Percentiles rank a stretch among this genome's conserved stretches.
These are phyloP conservation scores for Chytriomyces hyalinus DNA, from an alignment of 192 early-diverging fungal species.

Conservation along the genomic window DNA sequence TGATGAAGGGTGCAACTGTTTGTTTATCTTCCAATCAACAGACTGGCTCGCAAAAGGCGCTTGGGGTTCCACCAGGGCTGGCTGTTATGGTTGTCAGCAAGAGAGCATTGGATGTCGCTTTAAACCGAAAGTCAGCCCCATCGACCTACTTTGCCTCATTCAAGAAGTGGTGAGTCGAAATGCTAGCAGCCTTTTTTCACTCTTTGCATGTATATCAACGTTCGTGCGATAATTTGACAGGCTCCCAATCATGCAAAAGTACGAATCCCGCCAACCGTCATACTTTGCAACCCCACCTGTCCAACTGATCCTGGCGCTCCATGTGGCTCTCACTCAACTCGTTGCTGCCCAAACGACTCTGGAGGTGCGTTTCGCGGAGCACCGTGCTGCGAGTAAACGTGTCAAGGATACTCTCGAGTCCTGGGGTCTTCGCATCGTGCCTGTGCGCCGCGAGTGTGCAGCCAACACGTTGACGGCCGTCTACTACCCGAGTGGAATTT, in stretches of 20 bases:
- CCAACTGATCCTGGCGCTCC: constrained; percentile 87
- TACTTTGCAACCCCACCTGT: constrained; percentile 99
- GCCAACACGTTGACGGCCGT: constrained; percentile 58
- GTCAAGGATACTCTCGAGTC: constrained; percentile 74
- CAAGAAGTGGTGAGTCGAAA: constrained; percentile 72
- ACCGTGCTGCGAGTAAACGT: constrained; percentile 70
- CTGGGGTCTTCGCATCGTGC: constrained; percentile 77
- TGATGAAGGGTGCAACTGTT: neutral
- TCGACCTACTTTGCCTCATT: constrained; percentile 90
- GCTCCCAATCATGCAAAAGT: constrained; percentile 93
- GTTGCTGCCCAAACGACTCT: constrained; percentile 64
- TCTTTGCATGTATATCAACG: neutral
- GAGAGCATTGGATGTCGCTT: constrained; percentile 71
- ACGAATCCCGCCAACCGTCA: constrained; percentile 87
- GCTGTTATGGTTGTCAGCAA: constrained; percentile 85
- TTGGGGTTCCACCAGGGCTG: constrained; percentile 93
- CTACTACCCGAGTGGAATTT: constrained; percentile 86
- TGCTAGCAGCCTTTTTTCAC: neutral
- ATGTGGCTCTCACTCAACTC: constrained; percentile 81
- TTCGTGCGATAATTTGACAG: constrained; percentile 4
- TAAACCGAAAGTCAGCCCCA: constrained; percentile 76
- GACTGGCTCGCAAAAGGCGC: constrained; percentile 93
- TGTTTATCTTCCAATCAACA: neutral
- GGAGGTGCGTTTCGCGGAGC: constrained; percentile 79
- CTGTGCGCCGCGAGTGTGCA: constrained; percentile 47